These are phyloP conservation scores for Moesziomyces parantarcticus DNA, from an alignment of 1,284 basidiomycete genomes.

Conservation along the genomic window DNA sequence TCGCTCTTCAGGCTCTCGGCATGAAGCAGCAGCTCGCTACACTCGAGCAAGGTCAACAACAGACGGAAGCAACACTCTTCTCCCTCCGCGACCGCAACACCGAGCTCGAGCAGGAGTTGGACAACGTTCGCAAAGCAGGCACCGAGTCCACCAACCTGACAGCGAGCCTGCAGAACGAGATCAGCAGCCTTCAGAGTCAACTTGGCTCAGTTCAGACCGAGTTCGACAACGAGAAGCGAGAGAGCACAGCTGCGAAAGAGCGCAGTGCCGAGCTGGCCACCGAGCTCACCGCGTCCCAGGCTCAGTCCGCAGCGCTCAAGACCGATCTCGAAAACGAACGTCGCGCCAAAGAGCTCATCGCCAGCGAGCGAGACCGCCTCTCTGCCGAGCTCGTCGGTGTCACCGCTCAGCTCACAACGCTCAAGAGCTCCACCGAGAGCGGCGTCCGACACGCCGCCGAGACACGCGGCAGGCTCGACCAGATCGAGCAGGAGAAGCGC, in stretches of 20 bases:
- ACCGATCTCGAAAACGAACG: slow-evolving; percentile 40
- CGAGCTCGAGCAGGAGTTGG: slow-evolving; percentile 27
- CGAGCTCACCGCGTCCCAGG: slow-evolving; percentile 34
- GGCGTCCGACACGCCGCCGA: slow-evolving; percentile 50
- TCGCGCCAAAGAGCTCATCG: slow-evolving; percentile 40
- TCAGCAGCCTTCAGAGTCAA: slow-evolving; percentile 39
- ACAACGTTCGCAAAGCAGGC: slow-evolving; percentile 12
- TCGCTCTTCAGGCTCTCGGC: slow-evolving; percentile 24
- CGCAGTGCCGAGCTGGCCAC: slow-evolving; percentile 20
- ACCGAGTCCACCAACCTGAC: slow-evolving; percentile 29
- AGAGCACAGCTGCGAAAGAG: slow-evolving; percentile 38
- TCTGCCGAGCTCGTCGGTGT: slow-evolving; percentile 47
- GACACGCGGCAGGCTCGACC: slow-evolving; percentile 42
- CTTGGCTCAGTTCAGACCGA: slow-evolving; percentile 29
- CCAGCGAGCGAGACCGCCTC: slow-evolving; percentile 42
- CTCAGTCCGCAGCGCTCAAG: slow-evolving; percentile 33
- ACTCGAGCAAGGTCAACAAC: slow-evolving; percentile 10
- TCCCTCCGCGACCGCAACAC: slow-evolving; percentile 10
- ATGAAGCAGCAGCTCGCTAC: slow-evolving; percentile 17
- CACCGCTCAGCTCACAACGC: slow-evolving; percentile 40
- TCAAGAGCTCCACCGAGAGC: slow-evolving; percentile 43
- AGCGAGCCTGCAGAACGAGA: slow-evolving; percentile 36
- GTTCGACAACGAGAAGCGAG: slow-evolving; percentile 41
- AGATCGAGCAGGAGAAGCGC: slow-evolving; percentile 63
- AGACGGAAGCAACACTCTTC: slow-evolving; percentile 1